phyloP scores from a whole-genome alignment of 495 filamentous ascomycete genomes.

The Lasiosphaeria hispida region DNA sequence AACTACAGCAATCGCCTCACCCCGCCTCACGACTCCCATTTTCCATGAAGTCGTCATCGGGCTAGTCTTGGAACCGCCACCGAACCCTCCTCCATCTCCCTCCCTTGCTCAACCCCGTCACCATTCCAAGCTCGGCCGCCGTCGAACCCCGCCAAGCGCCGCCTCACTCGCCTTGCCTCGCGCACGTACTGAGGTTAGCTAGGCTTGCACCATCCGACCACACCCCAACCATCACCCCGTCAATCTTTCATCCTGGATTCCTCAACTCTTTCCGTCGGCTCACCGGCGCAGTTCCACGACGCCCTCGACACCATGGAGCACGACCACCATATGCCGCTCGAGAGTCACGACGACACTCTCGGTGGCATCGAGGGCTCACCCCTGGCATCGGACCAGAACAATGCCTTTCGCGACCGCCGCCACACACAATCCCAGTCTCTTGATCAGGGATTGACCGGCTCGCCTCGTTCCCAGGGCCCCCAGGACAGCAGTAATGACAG shows the following conservation, averaged over 20 bases:
- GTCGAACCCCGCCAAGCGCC: constrained; percentile 3
- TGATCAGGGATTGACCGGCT: constrained; percentile 38
- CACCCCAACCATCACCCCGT: constrained; percentile 2
- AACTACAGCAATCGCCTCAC: constrained; percentile 7
- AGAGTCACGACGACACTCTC: constrained; percentile 38
- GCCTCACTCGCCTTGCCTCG: constrained; percentile 10
- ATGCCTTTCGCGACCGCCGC: constrained; percentile 27
- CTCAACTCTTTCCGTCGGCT: constrained; percentile 45
- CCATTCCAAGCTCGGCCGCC: background rate
- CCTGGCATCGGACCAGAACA: constrained; percentile 21
- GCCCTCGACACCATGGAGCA: constrained; percentile 50
- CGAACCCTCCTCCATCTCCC: background rate
- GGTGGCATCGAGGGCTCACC: constrained; percentile 38
- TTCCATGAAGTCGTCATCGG: constrained; percentile 35
- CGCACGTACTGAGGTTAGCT: constrained; percentile 6
- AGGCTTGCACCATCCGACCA: background rate
- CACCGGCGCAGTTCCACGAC: constrained; percentile 51
- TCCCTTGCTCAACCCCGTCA: background rate
- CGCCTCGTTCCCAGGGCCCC: constrained; percentile 26
- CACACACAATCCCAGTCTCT: constrained; percentile 39
- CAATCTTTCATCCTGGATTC: constrained; percentile 45
- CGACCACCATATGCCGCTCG: constrained; percentile 26
- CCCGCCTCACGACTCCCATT: constrained; percentile 3
- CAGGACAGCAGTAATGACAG: constrained; percentile 31
- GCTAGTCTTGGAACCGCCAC: constrained; percentile 25